Evolutionary conservation across 2,329 filamentous ascomycete genomes (phyloP).

Genomic region (Penicillium capsulatum): DNA sequence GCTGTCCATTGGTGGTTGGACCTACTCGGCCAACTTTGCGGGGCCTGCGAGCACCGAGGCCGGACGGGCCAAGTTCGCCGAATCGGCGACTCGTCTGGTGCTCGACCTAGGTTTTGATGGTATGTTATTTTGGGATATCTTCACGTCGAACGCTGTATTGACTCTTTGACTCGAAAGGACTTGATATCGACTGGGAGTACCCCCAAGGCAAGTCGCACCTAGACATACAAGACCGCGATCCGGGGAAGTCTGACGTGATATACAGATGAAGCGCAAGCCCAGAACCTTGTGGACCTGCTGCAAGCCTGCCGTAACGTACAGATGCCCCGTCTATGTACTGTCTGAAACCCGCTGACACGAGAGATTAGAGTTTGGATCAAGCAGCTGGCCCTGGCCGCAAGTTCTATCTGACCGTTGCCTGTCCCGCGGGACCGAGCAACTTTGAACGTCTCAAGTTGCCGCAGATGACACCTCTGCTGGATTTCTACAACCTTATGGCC

Average conservation of each 20-base stretch:
- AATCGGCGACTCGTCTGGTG: slow-evolving; percentile 66
- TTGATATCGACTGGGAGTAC: slow-evolving; percentile 50
- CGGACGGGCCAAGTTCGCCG: slow-evolving; percentile 62
- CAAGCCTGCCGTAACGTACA: slow-evolving; percentile 40
- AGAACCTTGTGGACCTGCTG: slow-evolving; percentile 43
- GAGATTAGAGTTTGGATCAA: slow-evolving; percentile 32
- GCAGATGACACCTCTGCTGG: slow-evolving; percentile 46
- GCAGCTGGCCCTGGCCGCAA: slow-evolving; percentile 41
- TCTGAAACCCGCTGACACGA: background rate
- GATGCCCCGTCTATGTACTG: background rate
- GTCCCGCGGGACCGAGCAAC: slow-evolving; percentile 45
- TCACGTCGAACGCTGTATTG: background rate
- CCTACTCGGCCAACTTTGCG: slow-evolving; percentile 69
- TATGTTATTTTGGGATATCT: background rate
- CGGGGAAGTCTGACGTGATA: slow-evolving; percentile 10
- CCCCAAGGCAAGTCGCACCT: slow-evolving; percentile 31
- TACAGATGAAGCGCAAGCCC: slow-evolving; percentile 41
- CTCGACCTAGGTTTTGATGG: slow-evolving; percentile 68
- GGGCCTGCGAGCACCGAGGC: slow-evolving; percentile 58
- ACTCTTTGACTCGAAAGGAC: slow-evolving; percentile 23
- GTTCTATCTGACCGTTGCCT: slow-evolving; percentile 49
- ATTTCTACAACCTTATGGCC: slow-evolving; percentile 64
- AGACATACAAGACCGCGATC: background rate
- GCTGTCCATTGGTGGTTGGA: slow-evolving; percentile 80
- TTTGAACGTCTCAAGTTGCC: slow-evolving; percentile 43